These are phyloP conservation scores for Neonectria magnoliae DNA, from an alignment of 2,329 filamentous ascomycete genomes.

Conservation along the genomic window DNA sequence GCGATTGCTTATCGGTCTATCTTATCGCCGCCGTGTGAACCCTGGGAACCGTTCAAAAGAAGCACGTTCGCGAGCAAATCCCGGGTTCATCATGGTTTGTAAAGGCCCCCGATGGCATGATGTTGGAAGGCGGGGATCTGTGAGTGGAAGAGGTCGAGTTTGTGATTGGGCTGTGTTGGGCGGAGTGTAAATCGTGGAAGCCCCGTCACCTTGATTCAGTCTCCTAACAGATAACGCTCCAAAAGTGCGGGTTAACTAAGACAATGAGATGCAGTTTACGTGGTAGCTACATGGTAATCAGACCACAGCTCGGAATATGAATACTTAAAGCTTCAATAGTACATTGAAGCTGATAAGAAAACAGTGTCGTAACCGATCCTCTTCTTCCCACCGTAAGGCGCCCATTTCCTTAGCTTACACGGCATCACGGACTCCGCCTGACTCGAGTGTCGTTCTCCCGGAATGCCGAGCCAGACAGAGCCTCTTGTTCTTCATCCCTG, in stretches of 20 bases:
- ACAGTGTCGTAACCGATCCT: not conserved
- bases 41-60: not conserved
- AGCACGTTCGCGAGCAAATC: not conserved
- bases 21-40: not conserved
- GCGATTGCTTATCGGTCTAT: slow-evolving; percentile 3
- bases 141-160: not conserved
- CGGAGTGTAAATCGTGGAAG: not conserved
- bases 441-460: not conserved
- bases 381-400: too few relatives aligned
- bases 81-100: not conserved
- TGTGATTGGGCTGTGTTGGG: not conserved
- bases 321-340: not conserved
- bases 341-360: not conserved
- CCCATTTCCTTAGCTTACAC: not conserved
- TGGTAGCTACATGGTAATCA: too few relatives aligned
- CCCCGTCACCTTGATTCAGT: not conserved
- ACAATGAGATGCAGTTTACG: too few relatives aligned
- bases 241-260: not conserved
- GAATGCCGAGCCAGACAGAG: not conserved
- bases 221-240: not conserved
- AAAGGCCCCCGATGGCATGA: not conserved
- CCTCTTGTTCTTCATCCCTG: not conserved
- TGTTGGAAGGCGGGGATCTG: not conserved
- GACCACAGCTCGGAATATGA: not conserved
- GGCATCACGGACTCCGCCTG: not conserved